These are phyloP conservation scores for Kwoniella mangroviensis DNA, from an alignment of 768 basidiomycete genomes.

Conservation along the genomic window DNA sequence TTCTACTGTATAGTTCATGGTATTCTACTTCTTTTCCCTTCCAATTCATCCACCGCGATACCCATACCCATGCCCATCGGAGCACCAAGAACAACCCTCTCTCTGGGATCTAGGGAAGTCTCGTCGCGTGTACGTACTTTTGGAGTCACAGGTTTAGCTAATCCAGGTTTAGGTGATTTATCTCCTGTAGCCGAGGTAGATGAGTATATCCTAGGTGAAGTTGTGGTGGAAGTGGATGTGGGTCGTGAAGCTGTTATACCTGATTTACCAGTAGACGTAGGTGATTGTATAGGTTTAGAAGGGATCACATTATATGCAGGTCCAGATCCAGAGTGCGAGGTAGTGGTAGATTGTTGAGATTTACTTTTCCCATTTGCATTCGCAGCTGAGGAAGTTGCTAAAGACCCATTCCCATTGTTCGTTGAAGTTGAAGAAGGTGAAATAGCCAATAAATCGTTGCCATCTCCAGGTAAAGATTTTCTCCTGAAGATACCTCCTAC, in stretches of 20 bases:
- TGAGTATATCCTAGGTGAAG: background rate
- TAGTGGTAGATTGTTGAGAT: background rate
- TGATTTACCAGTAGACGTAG: background rate
- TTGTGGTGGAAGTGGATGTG: background rate
- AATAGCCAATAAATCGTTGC: background rate
- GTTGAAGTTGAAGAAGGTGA: background rate
- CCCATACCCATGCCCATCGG: conserved; percentile 8
- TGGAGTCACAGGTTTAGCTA: conserved; percentile 30
- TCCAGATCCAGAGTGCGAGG: background rate
- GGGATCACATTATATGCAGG: background rate
- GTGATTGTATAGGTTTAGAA: background rate
- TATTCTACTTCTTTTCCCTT: conserved; percentile 3
- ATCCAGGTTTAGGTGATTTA: conserved; percentile 9
- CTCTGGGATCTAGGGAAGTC: conserved; percentile 19
- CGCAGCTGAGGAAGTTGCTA: background rate
- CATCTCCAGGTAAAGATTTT: conserved; percentile 18
- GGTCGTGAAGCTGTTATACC: conserved; percentile 2
- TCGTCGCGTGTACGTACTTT: conserved; percentile 27
- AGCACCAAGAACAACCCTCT: conserved; percentile 16
- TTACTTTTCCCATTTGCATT: background rate
- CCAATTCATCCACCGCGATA: background rate
- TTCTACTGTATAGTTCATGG: background rate
- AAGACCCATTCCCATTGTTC: background rate
- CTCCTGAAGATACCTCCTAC: conserved; percentile 47
- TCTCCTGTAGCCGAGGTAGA: no score